A percentile compares a stretch with the other conserved stretches of the same genome.
Evolutionary conservation across 257 asterid genomes (phyloP).

Genomic region (Plectranthus barbatus): DNA sequence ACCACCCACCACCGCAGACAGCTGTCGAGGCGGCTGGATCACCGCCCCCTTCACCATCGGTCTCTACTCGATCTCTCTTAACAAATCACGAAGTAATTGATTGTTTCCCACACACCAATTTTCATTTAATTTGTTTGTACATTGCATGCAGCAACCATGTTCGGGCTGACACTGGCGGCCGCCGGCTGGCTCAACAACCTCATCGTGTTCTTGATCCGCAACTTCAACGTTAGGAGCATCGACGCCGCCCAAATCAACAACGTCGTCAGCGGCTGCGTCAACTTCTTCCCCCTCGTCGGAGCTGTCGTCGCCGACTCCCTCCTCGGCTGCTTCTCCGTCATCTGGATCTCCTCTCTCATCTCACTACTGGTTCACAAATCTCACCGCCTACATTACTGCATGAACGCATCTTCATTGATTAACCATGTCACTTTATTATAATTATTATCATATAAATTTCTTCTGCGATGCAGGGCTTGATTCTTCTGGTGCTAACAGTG

Average conservation of each 20-base stretch:
- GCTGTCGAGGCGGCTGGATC: constrained; percentile 32
- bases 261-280: constrained; percentile 22
- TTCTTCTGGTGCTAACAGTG: constrained; percentile 28
- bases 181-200: constrained; percentile 38
- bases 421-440: too few species aligned
- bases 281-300: constrained; percentile 30
- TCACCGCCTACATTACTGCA: too few species aligned
- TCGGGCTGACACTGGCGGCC: constrained; percentile 23
- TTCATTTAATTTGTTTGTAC: too few species aligned
- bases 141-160: constrained; percentile 23
- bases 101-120: too few species aligned
- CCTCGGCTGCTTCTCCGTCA: constrained; percentile 39
- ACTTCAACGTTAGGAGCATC: constrained; percentile 30
- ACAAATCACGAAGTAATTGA: not conserved
- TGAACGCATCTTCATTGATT: too few species aligned
- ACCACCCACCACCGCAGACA: not conserved
- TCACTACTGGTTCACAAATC: constrained; percentile 23
- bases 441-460: not conserved
- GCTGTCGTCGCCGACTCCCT: constrained; percentile 48
- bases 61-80: not conserved
- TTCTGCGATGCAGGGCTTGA: constrained; percentile 23
- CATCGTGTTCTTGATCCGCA: constrained; percentile 32
- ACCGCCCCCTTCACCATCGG: constrained; percentile 44
- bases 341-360: constrained; percentile 40
- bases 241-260: constrained; percentile 33